A percentile compares a stretch with the other conserved stretches of the same genome.
These are phyloP conservation scores for Aspergillus sp. DNA, from an alignment of 2,329 filamentous ascomycete genomes.

Conservation along the genomic window DNA sequence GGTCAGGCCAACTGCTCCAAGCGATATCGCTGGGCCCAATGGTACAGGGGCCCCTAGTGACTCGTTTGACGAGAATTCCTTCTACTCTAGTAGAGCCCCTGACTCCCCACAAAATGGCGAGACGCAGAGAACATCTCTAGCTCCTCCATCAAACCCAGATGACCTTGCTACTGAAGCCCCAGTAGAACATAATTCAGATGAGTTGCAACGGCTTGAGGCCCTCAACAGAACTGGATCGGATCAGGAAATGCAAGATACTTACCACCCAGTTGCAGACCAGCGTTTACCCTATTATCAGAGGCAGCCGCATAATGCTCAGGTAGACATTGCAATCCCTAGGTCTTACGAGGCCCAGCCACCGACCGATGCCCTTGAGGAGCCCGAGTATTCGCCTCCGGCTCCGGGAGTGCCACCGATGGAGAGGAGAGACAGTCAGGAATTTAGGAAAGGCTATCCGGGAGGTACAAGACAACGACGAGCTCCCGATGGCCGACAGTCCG, in stretches of 20 bases:
- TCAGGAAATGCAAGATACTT: slow-evolving; percentile 36
- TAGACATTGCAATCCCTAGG: slow-evolving; percentile 13
- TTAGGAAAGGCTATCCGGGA: slow-evolving; percentile 15
- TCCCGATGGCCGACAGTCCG: slow-evolving; percentile 33
- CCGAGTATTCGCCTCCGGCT: slow-evolving; percentile 45
- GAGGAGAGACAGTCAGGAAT: slow-evolving; percentile 20
- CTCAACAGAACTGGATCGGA: slow-evolving; percentile 31
- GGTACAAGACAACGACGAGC: slow-evolving; percentile 37
- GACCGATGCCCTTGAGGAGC: slow-evolving; percentile 38
- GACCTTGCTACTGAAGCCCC: slow-evolving; percentile 28
- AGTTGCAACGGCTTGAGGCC: slow-evolving; percentile 33
- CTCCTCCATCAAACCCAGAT: slow-evolving; percentile 24
- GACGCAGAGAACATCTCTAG: slow-evolving; percentile 25
- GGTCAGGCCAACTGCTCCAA: slow-evolving; percentile 63
- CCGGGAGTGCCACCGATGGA: slow-evolving; percentile 31
- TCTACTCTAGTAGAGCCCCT: slow-evolving; percentile 87
- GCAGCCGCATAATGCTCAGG: slow-evolving; percentile 20
- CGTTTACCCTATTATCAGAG: slow-evolving; percentile 24
- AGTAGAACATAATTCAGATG: slow-evolving; percentile 30
- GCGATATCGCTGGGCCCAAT: slow-evolving; percentile 50
- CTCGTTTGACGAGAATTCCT: slow-evolving; percentile 88
- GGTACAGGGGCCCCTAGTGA: slow-evolving; percentile 65
- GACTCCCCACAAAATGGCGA: slow-evolving; percentile 60
- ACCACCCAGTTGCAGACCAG: slow-evolving; percentile 35
- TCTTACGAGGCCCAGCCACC: slow-evolving; percentile 17